Evolutionary conservation across 441 rosid species (phyloP), one percentile per base, ranked within the genome.

Genomic region (Gossypium schwendimanii): DNA sequence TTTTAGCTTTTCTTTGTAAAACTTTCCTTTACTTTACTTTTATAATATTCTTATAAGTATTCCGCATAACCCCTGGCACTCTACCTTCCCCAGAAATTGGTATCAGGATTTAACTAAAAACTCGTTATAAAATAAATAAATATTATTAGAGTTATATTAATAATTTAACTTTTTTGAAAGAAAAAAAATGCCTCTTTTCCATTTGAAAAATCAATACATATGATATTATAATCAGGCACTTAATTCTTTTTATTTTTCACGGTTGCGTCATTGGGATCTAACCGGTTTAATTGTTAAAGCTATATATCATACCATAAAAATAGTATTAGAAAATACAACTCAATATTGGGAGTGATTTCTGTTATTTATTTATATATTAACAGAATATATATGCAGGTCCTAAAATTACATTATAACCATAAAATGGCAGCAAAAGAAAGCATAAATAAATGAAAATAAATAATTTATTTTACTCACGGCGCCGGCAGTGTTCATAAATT

Each of bases 381-480:
- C 11, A 54, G 9, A 18, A 6, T 52, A 54, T 8, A 18, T 18
- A 9, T 39, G 15, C 28, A 18, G 20, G 17, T 36, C 52, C 68
- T 10, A 39, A 31, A 62, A 36, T 17, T 62, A 62, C 66, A 33
- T 33, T 62, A 23, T 24, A 11, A 21, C 17, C 6, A 58, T 24
- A 20, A 33, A 33, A 18, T 15, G 70, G 41, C 57, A n/a, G n/a
- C 36, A 66, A 66, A 64, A 64, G 21, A 39, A 9, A 4, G 26
- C 49, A 18, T n/a, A 49, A 4, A 24, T 47, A 69, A 62, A 24
- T 39, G 23, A 21, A 71, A 76, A 10, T 26, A 72, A 31, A 62
- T 59, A 33, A 72, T 15, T 63, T 67, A 59, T 59, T 71, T 33
- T 58, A 57, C 57, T 26, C 58, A 26, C 65, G 39, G 7, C 2